Base-by-base conservation (phyloP, 768 basidiomycete genomes). In the Tulasnella sp. region DNA sequence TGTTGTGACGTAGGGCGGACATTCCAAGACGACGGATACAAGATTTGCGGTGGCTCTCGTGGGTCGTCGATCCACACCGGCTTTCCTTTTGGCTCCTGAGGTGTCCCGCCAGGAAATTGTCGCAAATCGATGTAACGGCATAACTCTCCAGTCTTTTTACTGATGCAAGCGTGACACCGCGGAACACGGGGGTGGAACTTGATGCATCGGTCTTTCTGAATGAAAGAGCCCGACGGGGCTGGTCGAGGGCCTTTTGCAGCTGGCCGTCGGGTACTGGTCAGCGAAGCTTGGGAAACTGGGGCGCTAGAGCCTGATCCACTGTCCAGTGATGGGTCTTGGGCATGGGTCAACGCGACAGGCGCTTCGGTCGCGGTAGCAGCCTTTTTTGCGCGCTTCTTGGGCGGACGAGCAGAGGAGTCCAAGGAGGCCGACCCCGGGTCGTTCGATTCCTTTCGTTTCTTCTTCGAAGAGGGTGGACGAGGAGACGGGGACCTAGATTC, bases 81-180 rank as follows among this genome's bases (percentile, higher is more conserved):
- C 18, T 26, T 18, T 6, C 77, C 77, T 9, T 2, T 3, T 3
- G 40, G 69, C 3, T 15, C n/a, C 15, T 46, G 42, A 15, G 70
- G 73, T 7, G 48, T 72, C 2, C 69, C 67, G 29, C 48, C 67
- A 74, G 72, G 35, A 55, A 80, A 78, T 23, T 44, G 37, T 35
- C 79, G n/a, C 23, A 80, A 51, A 35, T 55, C 42, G 6, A 32
- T 11, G 35, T 79, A 80, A 37, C 79, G 79, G 73, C 79, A 80
- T 9, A 55, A 44, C 32, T 80, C 79, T 15, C 79, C 79, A 0
- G 70, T 67, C 57, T 78, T 80, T 55, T 69, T 44, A 13, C 20
- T 29, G 15, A 71, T 55, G 55, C 77, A 77, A 39, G 77, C 69
- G 20, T 46, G 42, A 40, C 77, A 77, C 26, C 42, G 75, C 13